Evolutionary conservation across 768 basidiomycete genomes (phyloP).

Genomic region (Dioszegia crocea): DNA sequence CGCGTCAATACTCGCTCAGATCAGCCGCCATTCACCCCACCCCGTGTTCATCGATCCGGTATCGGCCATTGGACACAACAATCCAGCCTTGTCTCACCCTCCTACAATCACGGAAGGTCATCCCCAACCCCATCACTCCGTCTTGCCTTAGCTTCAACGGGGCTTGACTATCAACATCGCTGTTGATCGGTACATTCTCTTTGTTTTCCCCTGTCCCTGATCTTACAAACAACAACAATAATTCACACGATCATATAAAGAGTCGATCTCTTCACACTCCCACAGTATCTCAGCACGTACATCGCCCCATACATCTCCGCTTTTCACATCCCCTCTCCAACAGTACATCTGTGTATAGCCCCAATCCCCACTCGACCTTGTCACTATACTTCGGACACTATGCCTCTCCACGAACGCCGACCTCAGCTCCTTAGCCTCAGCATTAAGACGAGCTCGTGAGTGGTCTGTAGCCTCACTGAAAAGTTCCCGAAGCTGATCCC

Average conservation of each 20-base stretch:
- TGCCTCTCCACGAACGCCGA: slow-evolving; percentile 11
- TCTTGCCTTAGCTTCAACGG: neutral
- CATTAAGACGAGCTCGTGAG: slow-evolving; percentile 8
- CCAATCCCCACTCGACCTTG: neutral
- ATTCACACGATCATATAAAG: neutral
- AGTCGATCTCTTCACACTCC: neutral
- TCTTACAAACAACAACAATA: neutral
- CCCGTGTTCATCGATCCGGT: neutral
- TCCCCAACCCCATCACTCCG: neutral
- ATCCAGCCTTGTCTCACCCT: neutral
- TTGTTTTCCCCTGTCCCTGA: no score
- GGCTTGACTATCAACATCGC: neutral
- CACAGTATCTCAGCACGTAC: no score
- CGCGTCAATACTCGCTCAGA: neutral
- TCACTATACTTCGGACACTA: neutral
- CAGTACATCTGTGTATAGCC: neutral
- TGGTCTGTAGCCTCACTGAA: neutral
- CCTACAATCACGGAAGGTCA: neutral
- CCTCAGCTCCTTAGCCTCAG: slow-evolving; percentile 8
- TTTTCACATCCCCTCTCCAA: neutral
- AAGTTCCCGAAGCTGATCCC: no score
- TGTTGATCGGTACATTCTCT: no score
- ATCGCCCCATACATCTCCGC: neutral
- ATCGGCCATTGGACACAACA: neutral
- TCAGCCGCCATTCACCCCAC: neutral